Conservation (phyloP, 1,284 basidiomycete genomes). For the Cutaneotrichosporon dermatis region DNA sequence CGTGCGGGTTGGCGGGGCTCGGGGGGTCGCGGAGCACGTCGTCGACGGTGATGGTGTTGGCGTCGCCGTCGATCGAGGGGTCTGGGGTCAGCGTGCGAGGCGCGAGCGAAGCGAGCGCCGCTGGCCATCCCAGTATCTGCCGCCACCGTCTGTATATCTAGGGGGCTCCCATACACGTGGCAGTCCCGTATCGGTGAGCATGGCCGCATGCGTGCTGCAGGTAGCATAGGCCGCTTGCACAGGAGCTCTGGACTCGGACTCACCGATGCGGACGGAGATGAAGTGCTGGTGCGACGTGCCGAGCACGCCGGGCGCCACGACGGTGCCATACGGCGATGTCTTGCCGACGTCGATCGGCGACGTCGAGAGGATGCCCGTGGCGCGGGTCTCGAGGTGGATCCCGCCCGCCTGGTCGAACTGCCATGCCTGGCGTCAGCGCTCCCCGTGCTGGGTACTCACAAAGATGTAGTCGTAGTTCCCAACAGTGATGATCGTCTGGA, state of each 20-base stretch:
- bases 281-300: constrained; percentile 5
- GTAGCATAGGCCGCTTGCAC: no score
- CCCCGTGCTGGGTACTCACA: neutral
- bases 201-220: no score
- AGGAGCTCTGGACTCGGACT: no score
- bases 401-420: constrained; percentile 7
- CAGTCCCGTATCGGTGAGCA: no score
- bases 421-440: neutral
- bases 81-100: neutral
- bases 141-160: no score
- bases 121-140: no score
- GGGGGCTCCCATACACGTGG: no score
- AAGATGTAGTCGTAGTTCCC: constrained; percentile 9
- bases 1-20: constrained; percentile 3
- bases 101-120: no score
- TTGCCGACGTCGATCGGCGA: constrained; percentile 5
- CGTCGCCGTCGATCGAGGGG: constrained; percentile 1
- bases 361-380: constrained; percentile 1
- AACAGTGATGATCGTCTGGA: constrained; percentile 4
- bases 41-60: constrained; percentile 1
- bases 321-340: neutral
- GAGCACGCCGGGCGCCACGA: constrained; percentile 1
- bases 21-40: neutral
- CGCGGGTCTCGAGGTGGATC: constrained; percentile 5
- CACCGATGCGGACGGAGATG: neutral